Evolutionary conservation across 2,329 filamentous ascomycete genomes (phyloP), one percentile per base, ranked within the genome.

Genomic region (Hysterium pulicare): DNA sequence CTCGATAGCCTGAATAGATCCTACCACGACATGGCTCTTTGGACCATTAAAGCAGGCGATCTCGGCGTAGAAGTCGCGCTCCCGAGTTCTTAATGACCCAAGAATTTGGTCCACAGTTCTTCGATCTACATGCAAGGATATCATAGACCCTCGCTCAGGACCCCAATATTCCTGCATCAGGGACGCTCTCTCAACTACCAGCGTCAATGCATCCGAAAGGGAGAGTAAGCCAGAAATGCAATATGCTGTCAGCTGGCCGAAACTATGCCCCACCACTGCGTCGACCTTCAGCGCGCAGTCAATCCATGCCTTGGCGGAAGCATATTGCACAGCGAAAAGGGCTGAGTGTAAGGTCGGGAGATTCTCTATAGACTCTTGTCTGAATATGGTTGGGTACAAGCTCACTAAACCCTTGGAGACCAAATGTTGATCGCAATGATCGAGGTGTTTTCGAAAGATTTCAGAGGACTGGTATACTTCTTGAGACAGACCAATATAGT

Each of bases 191-290:
- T 35, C 36, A 8, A 58, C 64, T 6, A 66, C 62, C 1, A 68
- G 46, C 44, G 46, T 61, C 1, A 68, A 51, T 2, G 58, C 46
- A 24, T 61, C 59, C 17, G n/a, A 38, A 7, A 42, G 54, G 6
- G 57, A 50, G 8, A 67, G 23, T 3, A 66, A 59, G 7, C 61
- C 62, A 26, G 62, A 53, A 3, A 51, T 47, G 35, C 54, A 40
- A 5, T 68, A 33, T 1, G 65, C 65, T 4, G 63, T 61, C 33
- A 65, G 66, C 39, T 67, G 61, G 19, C 62, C 64, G 2, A 67
- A 47, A 33, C 53, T 49, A 22, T 41, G 38, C 40, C 51, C 55
- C 46, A 55, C 16, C 23, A 48, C 30, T 4, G 49, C 44, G 10
- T 41, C 40, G 2, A 41, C 31, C 19, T 33, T 19, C 0, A 58